Base-by-base conservation (phyloP, 805 yeast genomes). In the Wickerhamiella occidentalis region DNA sequence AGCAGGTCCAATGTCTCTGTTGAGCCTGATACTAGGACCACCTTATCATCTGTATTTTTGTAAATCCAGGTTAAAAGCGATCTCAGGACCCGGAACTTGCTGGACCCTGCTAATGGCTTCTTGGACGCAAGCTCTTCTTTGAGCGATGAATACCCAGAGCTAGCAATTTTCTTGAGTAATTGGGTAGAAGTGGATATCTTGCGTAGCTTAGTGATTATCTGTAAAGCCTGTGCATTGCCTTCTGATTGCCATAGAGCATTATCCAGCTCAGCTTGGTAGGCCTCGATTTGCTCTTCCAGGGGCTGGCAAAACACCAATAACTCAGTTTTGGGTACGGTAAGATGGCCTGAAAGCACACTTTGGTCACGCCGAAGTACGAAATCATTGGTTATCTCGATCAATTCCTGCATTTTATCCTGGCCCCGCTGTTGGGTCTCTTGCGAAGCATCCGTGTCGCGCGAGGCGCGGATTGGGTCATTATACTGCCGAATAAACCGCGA, bases 101-200 rank as follows among this genome's bases (percentile, higher is more conserved):
- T 94, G 52, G 43, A 37, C 15, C 37, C 43, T 1, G 28, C 17
- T 3, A 45, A 17, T 19, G 47, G 47, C 13, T 25, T 21, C 33
- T 30, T 45, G 6, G 29, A 12, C 22, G 17, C 47, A n/a, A 45
- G 41, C 33, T 29, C 33, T 9, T 36, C 47, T 29, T 30, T 30
- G 1, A 19, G 36, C 15, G 22, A 9, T 3, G 33, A 29, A 13
- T 11, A 29, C 33, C 33, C 33, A 3, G 33, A 29, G 6, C n/a
- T 29, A 5, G 23, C 28, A 1, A 17, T 62, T 12, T 71, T 65
- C 1, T 64, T 55, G 2, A 83, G 58, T 28, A 88, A 67, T 0
- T 78, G 68, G 0, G 95, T 94, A 0, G 94, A 80, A 58, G 85
- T 88, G 61, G 95, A 85, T 1, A 86, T 72, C 59, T 88, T 88